phyloP scores from a whole-genome alignment of 164 flowering plant species.

The Platanus orientalis region DNA sequence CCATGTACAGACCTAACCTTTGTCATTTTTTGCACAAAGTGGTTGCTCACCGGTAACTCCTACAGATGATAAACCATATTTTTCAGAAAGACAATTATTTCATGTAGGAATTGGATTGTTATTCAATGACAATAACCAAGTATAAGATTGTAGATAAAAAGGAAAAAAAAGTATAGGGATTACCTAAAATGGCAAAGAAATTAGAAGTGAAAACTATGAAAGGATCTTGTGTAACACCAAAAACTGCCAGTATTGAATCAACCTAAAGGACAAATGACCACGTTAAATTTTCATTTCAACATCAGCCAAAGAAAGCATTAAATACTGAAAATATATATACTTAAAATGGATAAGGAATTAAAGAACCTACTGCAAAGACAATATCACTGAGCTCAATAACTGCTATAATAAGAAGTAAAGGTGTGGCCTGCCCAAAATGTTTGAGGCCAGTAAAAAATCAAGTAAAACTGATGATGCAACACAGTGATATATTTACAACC shows the following conservation, averaged over 20 bases:
- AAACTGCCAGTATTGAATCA: conserved; percentile 97
- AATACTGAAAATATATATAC: neutral
- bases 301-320: neutral
- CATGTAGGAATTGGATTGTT: too few species aligned
- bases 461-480: conserved; percentile 21
- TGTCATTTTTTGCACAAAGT: too few species aligned
- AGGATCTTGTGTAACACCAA: conserved; percentile 95
- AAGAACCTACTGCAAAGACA: conserved; percentile 88
- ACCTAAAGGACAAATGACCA: conserved; percentile 40
- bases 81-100: too few species aligned
- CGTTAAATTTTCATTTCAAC: conserved; percentile 1
- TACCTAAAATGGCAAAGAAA: conserved; percentile 93
- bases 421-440: conserved; percentile 93
- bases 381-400: conserved; percentile 96
- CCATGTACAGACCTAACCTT: too few species aligned
- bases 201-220: conserved; percentile 84
- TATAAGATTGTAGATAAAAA: neutral
- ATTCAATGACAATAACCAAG: neutral
- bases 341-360: neutral
- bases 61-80: too few species aligned
- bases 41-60: too few species aligned
- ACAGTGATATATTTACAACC: neutral
- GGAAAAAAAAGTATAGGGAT: conserved; percentile 3
- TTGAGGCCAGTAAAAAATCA: conserved; percentile 49
- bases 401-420: conserved; percentile 87